These are phyloP conservation scores for Cutaneotrichosporon sp. DNA, from an alignment of 1,284 basidiomycete species.

Conservation along the genomic window DNA sequence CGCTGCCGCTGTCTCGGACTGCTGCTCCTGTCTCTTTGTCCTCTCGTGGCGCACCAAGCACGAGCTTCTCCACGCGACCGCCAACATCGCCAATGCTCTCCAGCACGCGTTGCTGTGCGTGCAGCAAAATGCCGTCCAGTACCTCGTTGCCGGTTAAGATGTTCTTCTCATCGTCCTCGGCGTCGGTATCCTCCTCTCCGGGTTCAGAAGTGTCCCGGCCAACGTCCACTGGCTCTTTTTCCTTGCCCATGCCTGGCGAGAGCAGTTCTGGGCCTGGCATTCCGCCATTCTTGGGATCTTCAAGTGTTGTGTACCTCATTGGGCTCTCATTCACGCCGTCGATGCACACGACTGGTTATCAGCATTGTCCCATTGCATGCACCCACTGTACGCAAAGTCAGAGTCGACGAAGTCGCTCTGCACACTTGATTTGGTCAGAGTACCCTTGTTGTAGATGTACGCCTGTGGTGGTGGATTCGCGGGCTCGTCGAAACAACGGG, in stretches of 20 bases:
- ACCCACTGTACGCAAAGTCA: constrained; percentile 47
- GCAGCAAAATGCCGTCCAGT: constrained; percentile 45
- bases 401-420: constrained; percentile 45
- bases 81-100: constrained; percentile 33
- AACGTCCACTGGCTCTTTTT: neutral
- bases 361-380: neutral
- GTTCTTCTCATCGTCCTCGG: neutral
- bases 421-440: constrained; percentile 32
- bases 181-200: neutral
- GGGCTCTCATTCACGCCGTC: constrained; percentile 23
- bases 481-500: constrained; percentile 44
- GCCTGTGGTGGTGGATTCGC: constrained; percentile 44
- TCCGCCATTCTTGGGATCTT: too few species aligned
- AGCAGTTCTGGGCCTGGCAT: neutral
- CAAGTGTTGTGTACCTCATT: neutral
- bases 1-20: too few species aligned
- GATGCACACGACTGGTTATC: constrained; percentile 34
- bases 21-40: too few species aligned
- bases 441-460: constrained; percentile 35
- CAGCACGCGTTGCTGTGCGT: constrained; percentile 45
- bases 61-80: too few species aligned
- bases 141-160: constrained; percentile 31
- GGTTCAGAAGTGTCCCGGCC: too few species aligned
- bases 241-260: neutral
- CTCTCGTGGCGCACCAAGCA: too few species aligned